Base-by-base conservation (phyloP, 768 basidiomycete genomes). In the Pleurotus giganteus region DNA sequence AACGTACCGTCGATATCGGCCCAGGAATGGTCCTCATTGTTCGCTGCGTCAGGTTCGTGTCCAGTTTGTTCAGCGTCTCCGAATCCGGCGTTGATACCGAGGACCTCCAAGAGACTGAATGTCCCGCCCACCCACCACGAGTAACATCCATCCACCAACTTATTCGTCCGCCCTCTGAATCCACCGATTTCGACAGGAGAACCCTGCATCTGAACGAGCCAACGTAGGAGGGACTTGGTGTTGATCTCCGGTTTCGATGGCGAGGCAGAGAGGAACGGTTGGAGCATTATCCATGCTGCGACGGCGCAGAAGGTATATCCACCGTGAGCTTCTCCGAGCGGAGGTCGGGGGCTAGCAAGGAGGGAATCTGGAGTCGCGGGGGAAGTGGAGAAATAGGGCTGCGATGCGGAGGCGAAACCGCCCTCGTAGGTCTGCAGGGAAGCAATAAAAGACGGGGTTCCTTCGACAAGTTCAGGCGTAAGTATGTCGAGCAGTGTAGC, bases 111-210 rank as follows among this genome's bases (percentile, higher is more conserved):
- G 6, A 98, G 71, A 0, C 81, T 77, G 65, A 97, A 91, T 13
- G 88, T 80, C 0, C 95, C 95, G 1, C 92, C 97, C 21, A 93
- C 91, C 97, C 96, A 99, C 97, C 97, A 99, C n/a, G 89, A 87
- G 69, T 99, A 99, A 69, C 97, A 99, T 3, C 96, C 97, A 63
- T 99, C 97, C 0, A 99, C 96, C n/a, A 99, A 80, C 69, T 99
- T 99, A 68, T 98, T 99, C 60, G 93, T 92, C 51, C 97, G 76
- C 0, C 97, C 97, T 53, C 79, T 81, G 71, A 99, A 98, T 2
- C 97, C 97, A 2, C 94, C 96, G 7, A 94, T 76, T 65, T 98
- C 96, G 9, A 81, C 77, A 39, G 85, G 85, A 1, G 72, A 69
- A 0, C 93, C 94, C 66, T 98, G 96, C 86, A 97, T 88, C 41